A percentile compares a stretch with the other conserved stretches of the same genome.
Evolutionary conservation across 345 rosid genomes (phyloP).

Genomic region (Eucalyptus marginata): DNA sequence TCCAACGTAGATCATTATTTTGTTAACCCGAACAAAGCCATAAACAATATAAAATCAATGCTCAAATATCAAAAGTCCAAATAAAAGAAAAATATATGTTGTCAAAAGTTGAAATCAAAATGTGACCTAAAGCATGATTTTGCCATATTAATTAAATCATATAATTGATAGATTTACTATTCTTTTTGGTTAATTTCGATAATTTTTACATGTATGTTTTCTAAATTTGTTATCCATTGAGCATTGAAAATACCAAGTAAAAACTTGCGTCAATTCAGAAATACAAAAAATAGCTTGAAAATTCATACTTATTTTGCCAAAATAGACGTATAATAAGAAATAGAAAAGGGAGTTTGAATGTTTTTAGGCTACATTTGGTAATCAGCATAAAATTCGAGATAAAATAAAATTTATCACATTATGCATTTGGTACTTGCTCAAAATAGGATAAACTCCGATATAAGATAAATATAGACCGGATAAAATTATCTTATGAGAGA

Average conservation of each 20-base stretch:
- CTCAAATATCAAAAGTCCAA: not conserved
- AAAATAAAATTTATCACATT: too few species aligned
- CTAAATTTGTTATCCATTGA: not conserved
- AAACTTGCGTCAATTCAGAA: not conserved
- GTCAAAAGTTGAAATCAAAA: not conserved
- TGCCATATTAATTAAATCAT: not conserved
- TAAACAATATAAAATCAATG: not conserved
- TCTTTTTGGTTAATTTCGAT: not conserved
- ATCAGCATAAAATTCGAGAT: too few species aligned
- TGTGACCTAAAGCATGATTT: not conserved
- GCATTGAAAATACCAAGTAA: not conserved
- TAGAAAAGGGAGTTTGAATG: not conserved
- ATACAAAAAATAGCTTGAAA: not conserved
- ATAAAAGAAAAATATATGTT: not conserved
- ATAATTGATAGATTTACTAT: not conserved
- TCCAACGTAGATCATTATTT: not conserved
- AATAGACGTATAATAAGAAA: not conserved
- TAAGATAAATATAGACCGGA: too few species aligned
- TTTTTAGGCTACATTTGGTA: not conserved
- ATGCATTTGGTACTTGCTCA: fast-evolving
- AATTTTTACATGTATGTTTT: not conserved
- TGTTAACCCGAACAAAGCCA: not conserved
- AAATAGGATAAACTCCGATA: fast-evolving
- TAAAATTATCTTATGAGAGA: too few species aligned
- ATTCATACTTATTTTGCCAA: not conserved